Base-by-base conservation (phyloP, 139 green algal genomes). In the Coelastrella sp. region DNA sequence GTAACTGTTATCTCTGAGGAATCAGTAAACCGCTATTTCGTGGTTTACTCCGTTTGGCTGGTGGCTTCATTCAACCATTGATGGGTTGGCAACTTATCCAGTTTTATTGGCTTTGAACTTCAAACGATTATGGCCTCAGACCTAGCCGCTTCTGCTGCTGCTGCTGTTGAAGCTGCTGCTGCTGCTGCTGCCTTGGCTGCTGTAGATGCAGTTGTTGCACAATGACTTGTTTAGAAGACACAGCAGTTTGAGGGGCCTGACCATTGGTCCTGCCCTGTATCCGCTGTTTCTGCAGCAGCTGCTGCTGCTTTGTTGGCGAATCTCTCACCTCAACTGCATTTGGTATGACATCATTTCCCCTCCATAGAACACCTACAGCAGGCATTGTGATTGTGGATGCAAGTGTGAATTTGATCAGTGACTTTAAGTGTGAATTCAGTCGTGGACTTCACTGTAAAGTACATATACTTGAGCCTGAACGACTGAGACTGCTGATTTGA, bases 301-400 rank as follows among this genome's bases (percentile, higher is more conserved):
- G 20, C 15, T 17, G 20, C 11, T n/a, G n/a, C n/a, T n/a, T n/a
- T n/a, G n/a, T n/a, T n/a, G n/a, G n/a, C n/a, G n/a, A n/a, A n/a
- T n/a, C n/a, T n/a, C n/a, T 4, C 63, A 90, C 92, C 90, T 95
- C 90, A 4, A 66, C 27, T 8, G 92, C 91, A 20, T 90, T 83
- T 4, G 90, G 58, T 1, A 96, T 86, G 56, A 92, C n/a, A 14
- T 94, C 58, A 35, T 7, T 90, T 56, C 94, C 95, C 0, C 90
- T 78, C 95, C 94, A 96, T 5, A 97, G 92, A 56, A 97, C 94
- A 0, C 94, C 94, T 87, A 24, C 19, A 8, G 27, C 82, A 73
- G 25, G 4, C 78, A 60, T 17, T 60, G 25, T 57, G n/a, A 14
- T 19, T 35, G 19, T 27, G n/a, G 20, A 49, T 49, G 35, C 35